Conservation (phyloP, 768 basidiomycete genomes). For the Phanerodontia chrysosporium region DNA sequence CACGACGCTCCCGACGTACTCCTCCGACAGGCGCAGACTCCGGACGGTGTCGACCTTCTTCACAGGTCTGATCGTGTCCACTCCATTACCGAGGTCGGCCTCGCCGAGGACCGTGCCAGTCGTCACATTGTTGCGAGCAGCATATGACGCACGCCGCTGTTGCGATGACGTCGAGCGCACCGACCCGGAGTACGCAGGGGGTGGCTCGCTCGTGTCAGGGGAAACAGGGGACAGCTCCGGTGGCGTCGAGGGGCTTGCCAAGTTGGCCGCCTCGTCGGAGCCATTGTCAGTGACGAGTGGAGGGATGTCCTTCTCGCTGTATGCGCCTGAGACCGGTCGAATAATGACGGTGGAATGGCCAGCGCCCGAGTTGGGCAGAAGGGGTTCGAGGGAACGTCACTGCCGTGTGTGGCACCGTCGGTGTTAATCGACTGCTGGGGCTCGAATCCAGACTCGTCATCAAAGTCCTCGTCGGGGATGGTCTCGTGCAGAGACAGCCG, state of each 20-base stretch:
- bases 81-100: slow-evolving; percentile 82
- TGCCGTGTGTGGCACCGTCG: slow-evolving; percentile 55
- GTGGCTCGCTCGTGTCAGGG: slow-evolving; percentile 47
- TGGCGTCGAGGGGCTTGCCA: slow-evolving; percentile 35
- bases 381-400: slow-evolving; percentile 37
- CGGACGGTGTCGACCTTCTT: slow-evolving; percentile 85
- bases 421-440: slow-evolving; percentile 53
- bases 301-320: slow-evolving; percentile 38
- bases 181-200: slow-evolving; percentile 73
- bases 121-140: slow-evolving; percentile 58
- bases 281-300: slow-evolving; percentile 33
- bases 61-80: slow-evolving; percentile 89
- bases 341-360: slow-evolving; percentile 74
- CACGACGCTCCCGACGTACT: slow-evolving; percentile 73
- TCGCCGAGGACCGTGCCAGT: slow-evolving; percentile 75
- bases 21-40: slow-evolving; percentile 72
- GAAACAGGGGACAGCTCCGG: slow-evolving; percentile 24
- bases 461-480: slow-evolving; percentile 46
- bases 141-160: slow-evolving; percentile 63
- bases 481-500: slow-evolving; percentile 55
- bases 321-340: slow-evolving; percentile 34
- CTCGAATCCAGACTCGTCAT: slow-evolving; percentile 33
- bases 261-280: slow-evolving; percentile 41
- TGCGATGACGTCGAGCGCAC: slow-evolving; percentile 40
- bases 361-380: slow-evolving; percentile 51